These are phyloP conservation scores for Heliamphora pulchella DNA, from an alignment of 179 eudicot species.

Conservation along the genomic window DNA sequence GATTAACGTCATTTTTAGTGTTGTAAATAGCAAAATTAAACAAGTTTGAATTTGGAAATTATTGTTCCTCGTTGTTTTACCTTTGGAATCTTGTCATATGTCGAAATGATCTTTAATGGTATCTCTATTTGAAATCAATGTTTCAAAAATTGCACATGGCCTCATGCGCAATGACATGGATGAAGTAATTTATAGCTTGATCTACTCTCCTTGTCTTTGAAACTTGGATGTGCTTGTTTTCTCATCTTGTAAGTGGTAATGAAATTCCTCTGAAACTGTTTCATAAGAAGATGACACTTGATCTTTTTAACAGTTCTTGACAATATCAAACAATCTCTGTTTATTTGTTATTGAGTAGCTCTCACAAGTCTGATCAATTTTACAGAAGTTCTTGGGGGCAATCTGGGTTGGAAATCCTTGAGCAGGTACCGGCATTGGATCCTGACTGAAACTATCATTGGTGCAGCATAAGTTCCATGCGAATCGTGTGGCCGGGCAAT, in stretches of 20 bases:
- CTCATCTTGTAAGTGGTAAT: neutral
- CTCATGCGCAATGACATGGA: no score
- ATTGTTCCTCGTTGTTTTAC: slow-evolving; percentile 3
- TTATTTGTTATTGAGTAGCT: neutral
- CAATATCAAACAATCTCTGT: neutral
- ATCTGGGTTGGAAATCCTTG: slow-evolving; percentile 26
- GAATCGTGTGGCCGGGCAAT: slow-evolving; percentile 29
- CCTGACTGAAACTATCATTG: slow-evolving; percentile 24
- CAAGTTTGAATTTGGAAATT: neutral
- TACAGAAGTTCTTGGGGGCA: neutral
- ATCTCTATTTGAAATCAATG: neutral
- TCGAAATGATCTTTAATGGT: neutral
- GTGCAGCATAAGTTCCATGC: slow-evolving; percentile 35
- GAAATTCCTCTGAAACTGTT: neutral
- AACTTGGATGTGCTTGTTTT: no score
- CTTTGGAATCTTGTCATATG: neutral
- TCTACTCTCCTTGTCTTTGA: no score
- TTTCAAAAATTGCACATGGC: neutral
- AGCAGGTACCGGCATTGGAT: slow-evolving; percentile 31
- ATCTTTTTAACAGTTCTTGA: neutral
- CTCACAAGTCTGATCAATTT: no score
- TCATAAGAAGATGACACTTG: neutral
- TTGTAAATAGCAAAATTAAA: slow-evolving; percentile 7
- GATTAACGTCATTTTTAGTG: neutral
- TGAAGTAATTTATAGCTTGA: no score